Conservation (phyloP, 306 rosid genomes). For the Fagus sylvatica region DNA sequence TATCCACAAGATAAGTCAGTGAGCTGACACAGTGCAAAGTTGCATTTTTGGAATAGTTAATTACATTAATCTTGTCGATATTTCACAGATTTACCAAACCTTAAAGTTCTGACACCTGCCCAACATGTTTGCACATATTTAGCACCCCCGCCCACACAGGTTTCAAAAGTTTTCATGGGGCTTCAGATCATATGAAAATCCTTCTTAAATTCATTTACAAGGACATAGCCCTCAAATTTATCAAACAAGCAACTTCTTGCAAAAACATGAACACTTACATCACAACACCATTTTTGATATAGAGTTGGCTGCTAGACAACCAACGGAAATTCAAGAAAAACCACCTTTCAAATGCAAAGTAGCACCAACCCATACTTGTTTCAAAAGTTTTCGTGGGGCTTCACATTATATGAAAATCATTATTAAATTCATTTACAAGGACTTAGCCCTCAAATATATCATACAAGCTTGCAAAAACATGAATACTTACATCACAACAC, state of each 20-base stretch:
- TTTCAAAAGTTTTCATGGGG: neutral
- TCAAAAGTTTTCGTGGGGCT: neutral
- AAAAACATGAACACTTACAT: neutral
- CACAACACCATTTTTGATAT: neutral
- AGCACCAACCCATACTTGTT: neutral
- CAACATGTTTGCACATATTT: neutral
- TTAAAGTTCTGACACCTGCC: neutral
- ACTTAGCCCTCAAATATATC: neutral
- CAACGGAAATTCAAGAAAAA: neutral
- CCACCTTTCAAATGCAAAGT: neutral
- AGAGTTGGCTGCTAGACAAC: neutral
- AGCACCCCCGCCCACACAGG: neutral
- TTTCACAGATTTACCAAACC: slow-evolving; percentile 4
- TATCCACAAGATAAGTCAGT: too few species aligned
- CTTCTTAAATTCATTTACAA: neutral
- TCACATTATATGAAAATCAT: neutral
- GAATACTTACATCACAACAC: neutral
- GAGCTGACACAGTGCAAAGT: too few species aligned
- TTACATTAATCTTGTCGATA: neutral
- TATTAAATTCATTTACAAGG: neutral
- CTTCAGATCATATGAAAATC: neutral
- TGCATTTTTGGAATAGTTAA: too few species aligned
- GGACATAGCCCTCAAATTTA: neutral
- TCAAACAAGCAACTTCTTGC: neutral
- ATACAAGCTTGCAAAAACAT: neutral